phyloP scores from a whole-genome alignment of 2,329 filamentous ascomycete species.

The Talaromyces sp. region DNA sequence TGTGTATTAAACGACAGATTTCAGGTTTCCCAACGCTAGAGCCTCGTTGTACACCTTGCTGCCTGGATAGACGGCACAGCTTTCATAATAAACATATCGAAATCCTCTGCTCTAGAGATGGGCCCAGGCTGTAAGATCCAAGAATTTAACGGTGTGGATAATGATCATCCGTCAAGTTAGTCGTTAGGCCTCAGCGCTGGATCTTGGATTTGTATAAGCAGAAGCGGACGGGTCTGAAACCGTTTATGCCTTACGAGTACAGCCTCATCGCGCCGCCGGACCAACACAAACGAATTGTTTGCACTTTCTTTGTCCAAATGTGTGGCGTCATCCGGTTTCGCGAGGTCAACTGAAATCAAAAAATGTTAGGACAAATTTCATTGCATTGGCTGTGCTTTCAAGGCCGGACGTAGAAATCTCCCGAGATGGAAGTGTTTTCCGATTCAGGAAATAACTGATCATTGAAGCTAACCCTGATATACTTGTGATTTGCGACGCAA shows the following conservation, averaged over 20 bases:
- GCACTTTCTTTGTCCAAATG: neutral
- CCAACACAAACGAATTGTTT: neutral
- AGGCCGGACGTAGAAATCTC: neutral
- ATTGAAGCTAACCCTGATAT: neutral
- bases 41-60: conserved; percentile 6
- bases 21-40: neutral
- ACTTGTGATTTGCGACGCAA: neutral
- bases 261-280: neutral
- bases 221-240: neutral
- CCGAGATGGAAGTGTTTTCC: neutral
- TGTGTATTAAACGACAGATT: neutral
- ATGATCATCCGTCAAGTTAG: neutral
- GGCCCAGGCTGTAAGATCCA: neutral
- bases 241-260: neutral
- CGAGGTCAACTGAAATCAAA: neutral
- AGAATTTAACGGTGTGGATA: neutral
- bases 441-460: neutral
- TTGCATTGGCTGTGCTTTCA: neutral
- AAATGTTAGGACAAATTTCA: neutral
- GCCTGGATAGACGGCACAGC: conserved; percentile 7
- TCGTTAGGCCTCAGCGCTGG: neutral
- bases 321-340: neutral
- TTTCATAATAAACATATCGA: neutral
- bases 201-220: neutral
- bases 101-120: neutral